A percentile compares a stretch with the other conserved stretches of the same genome.
Evolutionary conservation across 305 asterid genomes (phyloP).

Genomic region (Petunia hybrid): DNA sequence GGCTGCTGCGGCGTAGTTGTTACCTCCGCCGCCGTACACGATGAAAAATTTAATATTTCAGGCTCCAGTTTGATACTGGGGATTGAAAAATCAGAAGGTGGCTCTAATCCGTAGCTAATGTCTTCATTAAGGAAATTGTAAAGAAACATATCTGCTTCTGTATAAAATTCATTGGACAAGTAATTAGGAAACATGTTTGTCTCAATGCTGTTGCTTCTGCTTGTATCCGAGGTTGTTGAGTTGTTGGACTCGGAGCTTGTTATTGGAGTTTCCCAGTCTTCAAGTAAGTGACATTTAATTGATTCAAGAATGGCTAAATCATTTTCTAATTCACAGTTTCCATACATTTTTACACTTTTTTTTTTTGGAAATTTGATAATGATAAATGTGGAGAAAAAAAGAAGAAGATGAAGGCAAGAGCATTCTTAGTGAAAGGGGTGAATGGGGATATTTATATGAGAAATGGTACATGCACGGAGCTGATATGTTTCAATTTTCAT

Average conservation of each 20-base stretch:
- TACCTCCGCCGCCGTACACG: neutral
- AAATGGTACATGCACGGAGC: neutral
- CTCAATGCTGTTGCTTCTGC: constrained; percentile 3
- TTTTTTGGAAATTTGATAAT: neutral
- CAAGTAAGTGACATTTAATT: constrained; percentile 50
- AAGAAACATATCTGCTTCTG: constrained; percentile 27
- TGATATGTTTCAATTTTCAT: too few species aligned
- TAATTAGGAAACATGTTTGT: neutral
- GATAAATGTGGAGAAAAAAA: neutral
- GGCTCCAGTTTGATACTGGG: constrained; percentile 37
- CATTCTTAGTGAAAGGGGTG: neutral
- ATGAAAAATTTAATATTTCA: neutral
- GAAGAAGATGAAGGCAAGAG: neutral
- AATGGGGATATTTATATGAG: neutral
- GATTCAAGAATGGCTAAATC: constrained; percentile 61
- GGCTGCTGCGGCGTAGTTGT: neutral
- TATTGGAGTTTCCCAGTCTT: constrained; percentile 40
- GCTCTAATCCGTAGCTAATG: neutral
- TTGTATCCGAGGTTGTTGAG: neutral
- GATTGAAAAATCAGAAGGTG: neutral
- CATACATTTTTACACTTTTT: constrained; percentile 27
- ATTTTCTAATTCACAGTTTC: constrained; percentile 37
- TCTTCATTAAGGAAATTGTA: constrained; percentile 32
- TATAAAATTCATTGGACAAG: neutral
- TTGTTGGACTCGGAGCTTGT: neutral